Evolutionary conservation across 371 early-diverging fungal species (phyloP).

Genomic region (Dentiscutata heterogama): DNA sequence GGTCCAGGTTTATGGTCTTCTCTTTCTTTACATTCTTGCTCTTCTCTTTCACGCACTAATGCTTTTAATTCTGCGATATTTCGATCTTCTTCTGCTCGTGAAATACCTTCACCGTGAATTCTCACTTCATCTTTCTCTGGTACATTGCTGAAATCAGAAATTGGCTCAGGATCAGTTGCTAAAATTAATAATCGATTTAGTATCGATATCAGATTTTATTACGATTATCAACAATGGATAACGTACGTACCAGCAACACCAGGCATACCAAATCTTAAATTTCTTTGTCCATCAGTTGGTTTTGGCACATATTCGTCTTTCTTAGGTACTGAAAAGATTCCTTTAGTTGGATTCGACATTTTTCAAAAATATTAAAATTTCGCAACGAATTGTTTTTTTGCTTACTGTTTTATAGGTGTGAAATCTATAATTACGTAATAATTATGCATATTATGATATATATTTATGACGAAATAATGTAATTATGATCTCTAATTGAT

Average conservation of each 20-base stretch:
- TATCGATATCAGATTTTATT: background rate
- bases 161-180: background rate
- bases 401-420: no score
- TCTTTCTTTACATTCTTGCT: background rate
- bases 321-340: no score
- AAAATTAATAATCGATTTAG: background rate
- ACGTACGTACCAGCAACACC: background rate
- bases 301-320: slow-evolving; percentile 1
- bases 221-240: background rate
- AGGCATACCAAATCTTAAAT: background rate
- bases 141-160: background rate
- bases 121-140: background rate
- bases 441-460: no score
- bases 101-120: background rate
- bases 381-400: no score
- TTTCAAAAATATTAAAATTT: no score
- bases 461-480: no score
- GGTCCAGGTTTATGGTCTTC: background rate
- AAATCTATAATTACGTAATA: no score
- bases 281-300: background rate
- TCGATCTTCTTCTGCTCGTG: background rate
- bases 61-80: background rate
- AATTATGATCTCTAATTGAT: no score
- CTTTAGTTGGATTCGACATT: no score
- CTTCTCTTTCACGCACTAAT: background rate